Evolutionary conservation across 805 yeast genomes (phyloP).

Genomic region (Candida fluviatilis): DNA sequence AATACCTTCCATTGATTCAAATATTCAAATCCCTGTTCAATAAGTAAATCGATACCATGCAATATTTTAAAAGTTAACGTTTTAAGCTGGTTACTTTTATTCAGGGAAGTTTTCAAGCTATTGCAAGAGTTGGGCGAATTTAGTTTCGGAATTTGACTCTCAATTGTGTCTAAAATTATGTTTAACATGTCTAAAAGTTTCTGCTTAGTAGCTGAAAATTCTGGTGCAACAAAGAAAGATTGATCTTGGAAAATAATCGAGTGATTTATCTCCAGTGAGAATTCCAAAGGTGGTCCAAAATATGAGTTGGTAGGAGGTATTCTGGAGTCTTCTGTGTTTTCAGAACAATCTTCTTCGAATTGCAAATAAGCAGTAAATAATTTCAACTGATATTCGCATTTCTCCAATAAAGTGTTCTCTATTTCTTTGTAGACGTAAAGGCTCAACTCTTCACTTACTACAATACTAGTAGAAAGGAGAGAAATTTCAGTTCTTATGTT

Average conservation of each 20-base stretch:
- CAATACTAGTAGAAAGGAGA: constrained; percentile 13
- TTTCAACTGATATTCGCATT: constrained; percentile 8
- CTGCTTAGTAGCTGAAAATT: constrained; percentile 33
- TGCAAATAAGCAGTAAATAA: not conserved
- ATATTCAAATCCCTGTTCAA: constrained; percentile 30
- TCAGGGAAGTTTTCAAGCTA: not conserved
- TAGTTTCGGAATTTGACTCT: constrained; percentile 12
- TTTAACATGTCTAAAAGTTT: constrained; percentile 19
- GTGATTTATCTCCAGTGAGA: constrained; percentile 17
- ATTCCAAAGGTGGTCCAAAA: constrained; percentile 1
- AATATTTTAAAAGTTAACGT: constrained; percentile 2
- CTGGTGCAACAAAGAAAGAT: constrained; percentile 36
- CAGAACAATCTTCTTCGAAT: not conserved
- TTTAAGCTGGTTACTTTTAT: not conserved
- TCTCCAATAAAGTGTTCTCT: constrained; percentile 15
- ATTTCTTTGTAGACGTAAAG: constrained; percentile 22
- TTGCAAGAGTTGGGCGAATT: not conserved
- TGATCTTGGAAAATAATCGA: constrained; percentile 34
- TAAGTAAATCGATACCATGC: constrained; percentile 25
- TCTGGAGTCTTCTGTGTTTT: constrained; percentile 3
- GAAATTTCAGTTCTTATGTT: constrained; percentile 13
- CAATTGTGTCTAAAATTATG: constrained; percentile 14
- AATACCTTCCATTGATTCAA: constrained; percentile 50
- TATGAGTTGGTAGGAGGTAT: constrained; percentile 1
- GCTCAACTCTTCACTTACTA: constrained; percentile 16